Evolutionary conservation across 116 monocot genomes (phyloP).

Genomic region (Phalaenopsis hybrid): DNA sequence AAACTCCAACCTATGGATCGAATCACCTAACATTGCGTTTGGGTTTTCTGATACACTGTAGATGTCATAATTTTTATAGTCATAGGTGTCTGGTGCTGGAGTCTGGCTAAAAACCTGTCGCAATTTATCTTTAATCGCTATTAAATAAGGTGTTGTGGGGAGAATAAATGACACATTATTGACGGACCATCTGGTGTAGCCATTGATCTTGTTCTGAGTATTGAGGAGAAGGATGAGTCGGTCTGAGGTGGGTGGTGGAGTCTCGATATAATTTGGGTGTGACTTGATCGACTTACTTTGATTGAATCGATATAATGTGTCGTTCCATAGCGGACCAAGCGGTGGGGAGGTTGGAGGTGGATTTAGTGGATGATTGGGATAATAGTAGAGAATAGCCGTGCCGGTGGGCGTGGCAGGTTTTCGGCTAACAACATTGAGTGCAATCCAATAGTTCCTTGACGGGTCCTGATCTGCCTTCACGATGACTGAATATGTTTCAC

Average conservation of each 20-base stretch:
- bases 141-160: constrained; percentile 45
- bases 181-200: constrained; percentile 32
- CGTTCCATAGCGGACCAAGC: constrained; percentile 54
- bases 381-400: constrained; percentile 62
- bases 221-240: constrained; percentile 40
- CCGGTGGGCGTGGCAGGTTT: constrained; percentile 49
- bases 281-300: constrained; percentile 39
- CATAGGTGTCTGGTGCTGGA: constrained; percentile 40
- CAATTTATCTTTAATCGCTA: constrained; percentile 29
- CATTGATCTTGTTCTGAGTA: constrained; percentile 57
- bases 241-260: constrained; percentile 34
- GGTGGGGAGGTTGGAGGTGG: constrained; percentile 31
- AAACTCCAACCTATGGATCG: constrained; percentile 32
- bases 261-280: constrained; percentile 23
- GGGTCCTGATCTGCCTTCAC: constrained; percentile 60
- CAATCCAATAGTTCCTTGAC: constrained; percentile 57
- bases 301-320: constrained; percentile 31
- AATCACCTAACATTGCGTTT: constrained; percentile 32
- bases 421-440: constrained; percentile 55
- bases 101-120: constrained; percentile 19
- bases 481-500: constrained; percentile 74
- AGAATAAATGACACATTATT: constrained; percentile 52
- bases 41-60: constrained; percentile 7
- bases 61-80: constrained; percentile 39
- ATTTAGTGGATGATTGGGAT: constrained; percentile 24